Evolutionary conservation across 306 rosid genomes (phyloP), one percentile per base, ranked within the genome.

Genomic region (Fragaria iinumae): DNA sequence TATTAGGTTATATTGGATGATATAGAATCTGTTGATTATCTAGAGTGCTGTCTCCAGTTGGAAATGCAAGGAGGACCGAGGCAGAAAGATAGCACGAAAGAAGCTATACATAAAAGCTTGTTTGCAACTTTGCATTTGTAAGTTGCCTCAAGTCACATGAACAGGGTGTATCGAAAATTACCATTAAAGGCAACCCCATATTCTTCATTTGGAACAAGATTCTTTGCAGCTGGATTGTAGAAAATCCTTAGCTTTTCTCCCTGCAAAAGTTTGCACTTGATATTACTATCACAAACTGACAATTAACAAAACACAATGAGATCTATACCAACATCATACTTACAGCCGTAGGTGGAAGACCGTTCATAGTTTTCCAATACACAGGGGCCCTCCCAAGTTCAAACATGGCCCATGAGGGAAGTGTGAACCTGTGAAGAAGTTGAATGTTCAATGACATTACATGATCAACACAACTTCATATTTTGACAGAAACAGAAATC

Each of bases 141-240:
- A 57, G 32, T 8, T n/a, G 4, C 59, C 14, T n/a, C 1, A 5
- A 29, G 20, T 32, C 39, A 29, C 29, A 23, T 16, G n/a, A 20
- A 44, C 79, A 62, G 32, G 50, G 14, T 38, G 71, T 20, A 72
- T 27, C 57, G 66, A 38, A 66, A 43, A 53, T 72, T 88, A 95
- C 98, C 97, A 75, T 92, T 95, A 64, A 95, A 92, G 77, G 83
- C 98, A 79, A 95, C 71, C 77, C 96, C 98, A 78, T 88, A 95
- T 74, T 95, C 93, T 63, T 87, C 91, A 57, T n/a, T 95, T 8
- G 98, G 98, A 62, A 66, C 64, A 70, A 95, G 87, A 53, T 84
- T 84, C 39, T 77, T 65, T 41, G 98, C 91, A 27, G 89, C 83
- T 39, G 98, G 97, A 84, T 92, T 95, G 77, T 90, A 95, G 86